Evolutionary conservation across 2,329 filamentous ascomycete species (phyloP).

Genomic region (Pleoardoris graminearum): DNA sequence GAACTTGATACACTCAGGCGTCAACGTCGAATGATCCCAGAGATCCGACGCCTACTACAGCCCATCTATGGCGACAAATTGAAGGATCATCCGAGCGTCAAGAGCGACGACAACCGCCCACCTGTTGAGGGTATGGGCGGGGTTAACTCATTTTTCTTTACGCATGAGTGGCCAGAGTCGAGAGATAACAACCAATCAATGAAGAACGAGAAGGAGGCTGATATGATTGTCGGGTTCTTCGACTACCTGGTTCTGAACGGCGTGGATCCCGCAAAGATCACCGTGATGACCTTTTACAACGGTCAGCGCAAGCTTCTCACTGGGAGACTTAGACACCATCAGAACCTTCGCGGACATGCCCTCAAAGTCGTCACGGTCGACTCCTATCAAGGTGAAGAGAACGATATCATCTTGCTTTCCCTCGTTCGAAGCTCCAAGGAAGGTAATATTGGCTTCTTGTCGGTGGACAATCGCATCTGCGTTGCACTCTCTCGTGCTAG

Average conservation of each 20-base stretch:
- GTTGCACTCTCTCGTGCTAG: constrained; percentile 71
- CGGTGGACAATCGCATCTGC: constrained; percentile 64
- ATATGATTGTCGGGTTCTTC: constrained; percentile 75
- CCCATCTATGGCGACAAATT: constrained; percentile 64
- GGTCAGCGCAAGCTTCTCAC: constrained; percentile 73
- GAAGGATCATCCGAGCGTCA: constrained; percentile 62
- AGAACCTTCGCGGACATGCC: constrained; percentile 42
- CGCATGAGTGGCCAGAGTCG: constrained; percentile 67
- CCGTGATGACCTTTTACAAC: constrained; percentile 84
- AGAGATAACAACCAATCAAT: constrained; percentile 67
- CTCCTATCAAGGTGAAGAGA: constrained; percentile 89
- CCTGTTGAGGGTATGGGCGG: constrained; percentile 66
- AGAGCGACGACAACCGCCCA: constrained; percentile 49
- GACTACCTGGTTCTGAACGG: constrained; percentile 73
- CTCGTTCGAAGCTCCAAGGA: constrained; percentile 70
- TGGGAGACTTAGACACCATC: constrained; percentile 49
- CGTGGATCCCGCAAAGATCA: constrained; percentile 64
- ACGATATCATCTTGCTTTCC: constrained; percentile 79
- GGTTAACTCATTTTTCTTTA: constrained; percentile 63
- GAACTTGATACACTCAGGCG: constrained; percentile 66
- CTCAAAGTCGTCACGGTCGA: constrained; percentile 79
- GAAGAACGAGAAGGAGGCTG: constrained; percentile 71
- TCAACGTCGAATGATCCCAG: constrained; percentile 74
- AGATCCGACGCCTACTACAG: constrained; percentile 62
- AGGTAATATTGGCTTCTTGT: constrained; percentile 71